Base-by-base conservation (phyloP, 768 basidiomycete genomes). In the Pleurotus salmoneostramineus region DNA sequence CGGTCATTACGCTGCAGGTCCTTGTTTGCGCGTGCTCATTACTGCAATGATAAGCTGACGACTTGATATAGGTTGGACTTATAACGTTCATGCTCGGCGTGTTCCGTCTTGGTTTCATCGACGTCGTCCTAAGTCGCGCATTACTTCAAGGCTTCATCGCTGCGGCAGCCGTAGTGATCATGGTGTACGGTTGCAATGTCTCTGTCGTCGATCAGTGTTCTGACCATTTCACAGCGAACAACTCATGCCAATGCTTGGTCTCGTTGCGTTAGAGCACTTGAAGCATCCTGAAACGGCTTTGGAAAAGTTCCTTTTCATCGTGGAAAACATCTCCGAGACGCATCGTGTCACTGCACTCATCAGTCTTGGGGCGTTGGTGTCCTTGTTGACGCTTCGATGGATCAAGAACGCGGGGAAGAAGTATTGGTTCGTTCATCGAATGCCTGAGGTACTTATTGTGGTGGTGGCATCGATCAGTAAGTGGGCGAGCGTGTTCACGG, bases 381-480 rank as follows among this genome's bases (percentile, higher is more conserved):
- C 83, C 14, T 79, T 99, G 34, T 75, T 98, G 35, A 64, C 79
- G 5, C 68, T 89, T 3, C 76, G 91, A 44, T 66, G 75, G 48
- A 65, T 86, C 65, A 90, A 90, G 65, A 72, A 74, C 31, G 70
- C 68, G 1, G 88, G 84, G 72, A 81, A 77, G 63, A 81, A 75
- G 58, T 83, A 78, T 50, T 84, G 80, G 82, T 87, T 76, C 76
- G 83, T 96, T 47, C 87, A 88, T 63, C 88, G 87, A 12, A 64
- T 98, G 6, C 96, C 95, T 0, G 95, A 98, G 70, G 94, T 99
- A 11, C 77, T 99, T 35, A 67, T 98, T 5, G 87, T 93, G 21
- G 95, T 98, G 2, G 82, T 93, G 2, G 70, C 83, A 2, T 89
- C 93, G 0, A 98, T 94, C 2, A 63, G 94, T 96, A 67, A 64